Conservation (phyloP, 306 rosid genomes). For the Fragaria iinumae region DNA sequence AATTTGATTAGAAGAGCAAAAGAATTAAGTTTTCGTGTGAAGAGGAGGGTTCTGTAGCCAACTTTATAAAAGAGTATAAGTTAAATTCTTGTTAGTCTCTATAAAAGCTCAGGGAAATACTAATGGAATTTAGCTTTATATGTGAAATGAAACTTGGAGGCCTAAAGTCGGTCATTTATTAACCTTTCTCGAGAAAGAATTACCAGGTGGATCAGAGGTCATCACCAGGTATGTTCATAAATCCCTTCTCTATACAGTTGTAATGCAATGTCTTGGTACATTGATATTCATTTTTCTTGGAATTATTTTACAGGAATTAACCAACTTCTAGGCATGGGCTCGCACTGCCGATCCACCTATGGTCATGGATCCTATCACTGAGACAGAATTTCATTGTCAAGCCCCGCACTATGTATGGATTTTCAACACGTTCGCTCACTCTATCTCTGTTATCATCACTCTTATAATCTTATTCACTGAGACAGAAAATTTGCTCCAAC, state of each 20-base stretch:
- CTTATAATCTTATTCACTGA: too few species aligned
- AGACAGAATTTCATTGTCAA: too few species aligned
- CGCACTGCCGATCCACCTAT: too few species aligned
- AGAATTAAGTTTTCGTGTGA: background rate
- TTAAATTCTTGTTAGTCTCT: background rate
- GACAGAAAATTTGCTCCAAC: too few species aligned
- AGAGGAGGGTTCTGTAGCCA: background rate
- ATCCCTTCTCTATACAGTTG: conserved; percentile 19
- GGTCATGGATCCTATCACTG: too few species aligned
- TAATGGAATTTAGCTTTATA: background rate
- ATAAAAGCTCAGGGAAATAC: background rate
- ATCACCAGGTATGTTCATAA: too few species aligned
- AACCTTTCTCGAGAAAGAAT: conserved; percentile 48
- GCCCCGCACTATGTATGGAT: too few species aligned
- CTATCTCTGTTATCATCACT: too few species aligned
- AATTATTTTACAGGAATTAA: conserved; percentile 62
- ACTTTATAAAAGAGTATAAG: background rate
- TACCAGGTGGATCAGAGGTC: conserved; percentile 74
- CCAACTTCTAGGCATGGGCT: conserved; percentile 28
- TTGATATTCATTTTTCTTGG: conserved; percentile 19
- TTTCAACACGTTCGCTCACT: too few species aligned
- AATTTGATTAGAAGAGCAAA: background rate
- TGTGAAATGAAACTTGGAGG: too few species aligned
- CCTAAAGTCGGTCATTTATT: too few species aligned
- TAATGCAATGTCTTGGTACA: conserved; percentile 14